A percentile compares a stretch with the other conserved stretches of the same genome.
Conservation (phyloP, 495 filamentous ascomycete genomes). For the Aspergillus biplanus region DNA sequence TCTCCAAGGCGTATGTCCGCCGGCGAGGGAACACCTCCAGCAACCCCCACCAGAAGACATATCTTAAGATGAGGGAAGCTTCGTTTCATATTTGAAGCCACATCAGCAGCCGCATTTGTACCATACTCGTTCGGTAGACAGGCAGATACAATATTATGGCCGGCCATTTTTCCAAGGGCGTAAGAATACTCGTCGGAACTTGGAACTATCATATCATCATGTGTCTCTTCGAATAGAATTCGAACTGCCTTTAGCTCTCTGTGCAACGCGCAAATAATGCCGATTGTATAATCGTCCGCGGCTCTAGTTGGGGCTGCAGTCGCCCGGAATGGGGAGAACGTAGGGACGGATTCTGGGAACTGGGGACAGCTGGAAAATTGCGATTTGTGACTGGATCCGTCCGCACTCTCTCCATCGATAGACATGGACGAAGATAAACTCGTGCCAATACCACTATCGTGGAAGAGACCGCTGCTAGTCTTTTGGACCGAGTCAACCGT, state of each 20-base stretch:
- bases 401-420: too few species aligned
- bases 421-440: too few species aligned
- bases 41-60: background rate
- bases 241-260: background rate
- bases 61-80: background rate
- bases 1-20: background rate
- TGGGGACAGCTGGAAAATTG: background rate
- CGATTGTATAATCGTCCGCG: background rate
- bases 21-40: background rate
- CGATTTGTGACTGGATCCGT: too few species aligned
- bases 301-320: background rate
- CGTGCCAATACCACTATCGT: background rate
- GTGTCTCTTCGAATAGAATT: background rate
- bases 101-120: background rate
- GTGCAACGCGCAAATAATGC: background rate
- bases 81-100: background rate
- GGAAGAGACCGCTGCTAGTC: background rate
- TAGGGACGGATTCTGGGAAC: background rate
- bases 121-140: background rate
- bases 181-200: background rate
- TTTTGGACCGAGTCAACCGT: too few species aligned
- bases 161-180: background rate
- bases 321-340: background rate
- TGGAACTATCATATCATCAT: background rate
- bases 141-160: background rate